These are phyloP conservation scores for Acer yangbiense DNA, from an alignment of 345 rosid species.

Conservation along the genomic window DNA sequence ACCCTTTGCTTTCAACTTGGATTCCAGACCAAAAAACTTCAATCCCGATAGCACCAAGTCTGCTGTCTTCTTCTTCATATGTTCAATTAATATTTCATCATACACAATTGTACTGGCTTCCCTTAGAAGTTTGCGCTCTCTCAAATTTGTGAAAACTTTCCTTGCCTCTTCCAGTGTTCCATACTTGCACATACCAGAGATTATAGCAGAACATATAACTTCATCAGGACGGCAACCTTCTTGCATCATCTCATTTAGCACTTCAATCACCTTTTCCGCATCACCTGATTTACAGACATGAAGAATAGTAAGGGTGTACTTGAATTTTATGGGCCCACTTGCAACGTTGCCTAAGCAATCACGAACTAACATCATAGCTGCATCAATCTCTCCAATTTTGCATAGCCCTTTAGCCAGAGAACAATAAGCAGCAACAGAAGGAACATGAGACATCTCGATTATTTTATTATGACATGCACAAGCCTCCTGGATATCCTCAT, in stretches of 20 bases:
- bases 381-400: constrained; percentile 81
- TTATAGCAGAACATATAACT: constrained; percentile 62
- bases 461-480: constrained; percentile 71
- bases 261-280: constrained; percentile 63
- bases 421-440: constrained; percentile 64
- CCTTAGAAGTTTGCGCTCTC: constrained; percentile 47
- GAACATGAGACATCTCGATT: constrained; percentile 66
- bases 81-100: constrained; percentile 76
- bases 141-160: constrained; percentile 61
- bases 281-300: constrained; percentile 60
- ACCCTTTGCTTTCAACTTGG: constrained; percentile 78
- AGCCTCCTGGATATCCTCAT: constrained; percentile 60
- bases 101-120: constrained; percentile 75
- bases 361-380: constrained; percentile 75
- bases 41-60: constrained; percentile 71
- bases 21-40: constrained; percentile 88
- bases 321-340: constrained; percentile 78
- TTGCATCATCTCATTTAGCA: constrained; percentile 72
- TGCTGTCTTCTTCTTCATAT: constrained; percentile 84
- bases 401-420: constrained; percentile 75
- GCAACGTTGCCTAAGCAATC: constrained; percentile 75
- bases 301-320: constrained; percentile 58
- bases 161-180: constrained; percentile 80
- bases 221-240: constrained; percentile 61
- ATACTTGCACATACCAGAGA: constrained; percentile 76